Evolutionary conservation across 352 stramenopile genomes (phyloP), one percentile per base, ranked within the genome.

Genomic region (Thraustochytrium striatum): DNA sequence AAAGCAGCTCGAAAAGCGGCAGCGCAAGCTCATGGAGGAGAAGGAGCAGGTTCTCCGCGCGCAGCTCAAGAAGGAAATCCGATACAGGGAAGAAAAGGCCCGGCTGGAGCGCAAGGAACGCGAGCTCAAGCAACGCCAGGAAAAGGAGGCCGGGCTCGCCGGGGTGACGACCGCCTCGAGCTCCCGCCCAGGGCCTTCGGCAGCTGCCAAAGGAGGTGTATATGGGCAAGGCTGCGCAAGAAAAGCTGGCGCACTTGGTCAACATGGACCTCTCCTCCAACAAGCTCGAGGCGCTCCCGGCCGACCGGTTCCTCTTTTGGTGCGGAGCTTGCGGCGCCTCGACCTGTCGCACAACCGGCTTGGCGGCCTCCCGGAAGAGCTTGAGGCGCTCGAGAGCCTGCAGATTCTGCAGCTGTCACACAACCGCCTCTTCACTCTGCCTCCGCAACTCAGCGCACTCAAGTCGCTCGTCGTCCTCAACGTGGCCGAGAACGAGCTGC

Each of bases 231-330:
- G 65, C 19, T 7, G 65, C 65, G 11, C 65, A 75, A 39, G 35
- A 65, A 13, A 30, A 38, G 16, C 65, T 75, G 3, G 28, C 25
- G 21, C 28, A 78, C 69, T 36, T 83, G 33, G 35, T 78, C 16
- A 53, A 70, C 32, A 72, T 83, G 19, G 72, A 83, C 61, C 53
- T 83, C 7, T 73, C 55, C 16, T 41, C 69, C 43, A 83, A 83
- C 62, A 65, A 52, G 41, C 44, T 83, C 1, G 70, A 83, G 58
- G 35, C 28, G 2, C 32, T 83, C 21, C 79, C 79, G 2, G 9
- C 7, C 1, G 57, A 58, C 3, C 41, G 65, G 11, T 16, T 75
- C 0, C 30, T 83, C 43, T 72, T 72, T 32, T 61, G 41, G 33
- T 82, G 72, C 62, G 43, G 25, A 33, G 30, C 19, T 11, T 83